Base-by-base conservation (phyloP, 306 rosid genomes). In the Lagenaria siceraria region DNA sequence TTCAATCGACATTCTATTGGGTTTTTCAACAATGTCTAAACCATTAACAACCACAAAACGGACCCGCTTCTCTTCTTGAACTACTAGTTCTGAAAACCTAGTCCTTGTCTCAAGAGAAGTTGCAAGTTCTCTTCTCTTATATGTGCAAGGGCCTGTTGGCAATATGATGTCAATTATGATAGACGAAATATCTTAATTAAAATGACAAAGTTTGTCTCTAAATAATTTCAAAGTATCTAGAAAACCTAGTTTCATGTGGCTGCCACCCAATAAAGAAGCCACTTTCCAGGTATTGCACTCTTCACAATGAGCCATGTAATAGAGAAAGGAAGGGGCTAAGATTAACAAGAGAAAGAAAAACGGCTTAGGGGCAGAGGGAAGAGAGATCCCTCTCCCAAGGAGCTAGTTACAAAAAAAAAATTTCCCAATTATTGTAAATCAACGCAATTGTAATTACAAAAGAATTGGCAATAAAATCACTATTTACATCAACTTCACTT, bases 31-130 rank as follows among this genome's bases (percentile, higher is more conserved):
- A 85, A 95, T 86, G 81, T 81, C 87, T 80, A 95, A 82, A 33
- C 97, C 98, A 82, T 95, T 95, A 78, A 95, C 96, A 4, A 92
- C 98, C 36, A 95, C 97, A 82, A 95, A 95, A 35, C 98, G 97
- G 77, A 95, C 96, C 61, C 98, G 90, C 87, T 92, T 92, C 85
- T 92, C 97, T 82, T 92, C 98, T 81, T 94, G 98, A 78, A 92
- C 88, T 25, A 94, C 98, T 82, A 94, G 80, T 79, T 94, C 98
- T 8, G 96, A 97, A 82, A 94, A 94, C 80, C 90, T 87, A 27
- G 93, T 90, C 89, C 98, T 87, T 10, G 98, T 94, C 74, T 94
- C 96, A 81, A 88, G 68, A 53, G 98, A 94, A 77, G 98, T 94
- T 40, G 98, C 98, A 84, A 94, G 81, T 81, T 94, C 98, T 88